phyloP scores from a whole-genome alignment of 306 rosid species.

The Psophocarpus tetragonolobus region DNA sequence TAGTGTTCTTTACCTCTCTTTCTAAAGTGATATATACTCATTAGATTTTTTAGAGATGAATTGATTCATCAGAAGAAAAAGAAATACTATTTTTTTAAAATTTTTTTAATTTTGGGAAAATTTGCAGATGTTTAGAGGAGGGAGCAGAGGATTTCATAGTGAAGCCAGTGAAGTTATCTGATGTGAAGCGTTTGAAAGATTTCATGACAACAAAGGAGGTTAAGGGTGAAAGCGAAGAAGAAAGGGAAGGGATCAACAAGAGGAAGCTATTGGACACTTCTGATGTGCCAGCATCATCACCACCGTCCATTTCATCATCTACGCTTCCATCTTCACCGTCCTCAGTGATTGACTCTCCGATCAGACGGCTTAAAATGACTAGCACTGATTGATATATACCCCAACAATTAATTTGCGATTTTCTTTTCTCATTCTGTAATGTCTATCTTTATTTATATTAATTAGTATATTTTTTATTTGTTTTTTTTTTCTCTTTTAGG shows the following conservation, averaged over 20 bases:
- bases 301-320: conserved; percentile 52
- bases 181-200: conserved; percentile 69
- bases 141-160: conserved; percentile 92
- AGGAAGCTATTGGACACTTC: conserved; percentile 57
- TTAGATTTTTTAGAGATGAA: background rate
- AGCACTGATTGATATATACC: conserved; percentile 31
- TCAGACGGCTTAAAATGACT: conserved; percentile 73
- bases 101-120: background rate
- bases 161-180: conserved; percentile 85
- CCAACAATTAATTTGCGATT: background rate
- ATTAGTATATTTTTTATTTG: background rate
- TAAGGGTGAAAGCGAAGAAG: conserved; percentile 21
- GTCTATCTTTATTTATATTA: background rate
- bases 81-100: too few relatives aligned
- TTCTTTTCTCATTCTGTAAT: conserved; percentile 7
- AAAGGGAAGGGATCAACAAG: conserved; percentile 41
- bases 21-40: too few relatives aligned
- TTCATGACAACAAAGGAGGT: conserved; percentile 58
- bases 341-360: conserved; percentile 51
- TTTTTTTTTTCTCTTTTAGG: conserved; percentile 9
- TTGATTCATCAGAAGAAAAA: background rate
- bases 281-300: conserved; percentile 53
- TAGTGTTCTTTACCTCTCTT: too few relatives aligned
- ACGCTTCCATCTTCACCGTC: conserved; percentile 43
- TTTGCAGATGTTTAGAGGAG: conserved; percentile 70